A percentile compares a stretch with the other conserved stretches of the same genome.
Evolutionary conservation across 768 basidiomycete species (phyloP).

Genomic region (Sarcomyxa edulis): DNA sequence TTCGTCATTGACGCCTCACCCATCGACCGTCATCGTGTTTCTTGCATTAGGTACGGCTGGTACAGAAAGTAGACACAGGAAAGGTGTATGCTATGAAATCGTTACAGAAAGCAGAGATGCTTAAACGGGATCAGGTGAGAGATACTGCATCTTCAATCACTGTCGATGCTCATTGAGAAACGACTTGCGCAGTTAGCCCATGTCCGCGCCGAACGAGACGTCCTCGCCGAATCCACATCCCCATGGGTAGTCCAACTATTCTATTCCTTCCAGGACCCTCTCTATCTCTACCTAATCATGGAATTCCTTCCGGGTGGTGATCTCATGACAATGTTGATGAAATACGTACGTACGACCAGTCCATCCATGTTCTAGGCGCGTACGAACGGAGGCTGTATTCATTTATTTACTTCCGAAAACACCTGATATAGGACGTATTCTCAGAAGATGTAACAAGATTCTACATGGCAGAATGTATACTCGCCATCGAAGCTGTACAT

Average conservation of each 20-base stretch:
- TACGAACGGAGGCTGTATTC: slow-evolving; percentile 77
- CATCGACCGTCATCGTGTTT: slow-evolving; percentile 9
- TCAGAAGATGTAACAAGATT: slow-evolving; percentile 98
- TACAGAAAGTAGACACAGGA: slow-evolving; percentile 95
- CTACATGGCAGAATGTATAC: slow-evolving; percentile 98
- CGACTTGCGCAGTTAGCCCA: slow-evolving; percentile 72
- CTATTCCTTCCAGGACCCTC: slow-evolving; percentile 96
- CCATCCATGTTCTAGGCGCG: too few relatives aligned
- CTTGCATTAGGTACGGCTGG: slow-evolving; percentile 73
- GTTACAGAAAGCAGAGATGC: slow-evolving; percentile 96
- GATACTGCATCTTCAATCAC: neutral
- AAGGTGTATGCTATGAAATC: slow-evolving; percentile 99
- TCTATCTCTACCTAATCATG: slow-evolving; percentile 98
- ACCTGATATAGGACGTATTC: too few relatives aligned
- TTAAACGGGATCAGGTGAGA: slow-evolving; percentile 95
- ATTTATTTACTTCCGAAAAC: slow-evolving; percentile 84
- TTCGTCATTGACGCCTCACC: slow-evolving; percentile 1
- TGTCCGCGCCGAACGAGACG: slow-evolving; percentile 94
- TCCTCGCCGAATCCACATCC: slow-evolving; percentile 93
- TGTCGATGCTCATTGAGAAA: slow-evolving; percentile 4
- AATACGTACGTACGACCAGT: too few relatives aligned
- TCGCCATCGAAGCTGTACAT: slow-evolving; percentile 97
- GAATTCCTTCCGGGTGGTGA: slow-evolving; percentile 85
- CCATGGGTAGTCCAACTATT: slow-evolving; percentile 97
- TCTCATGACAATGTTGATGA: slow-evolving; percentile 99